A percentile compares a stretch with the other conserved stretches of the same genome.
Conservation (phyloP, 257 asterid species). For the Rhazya stricta region DNA sequence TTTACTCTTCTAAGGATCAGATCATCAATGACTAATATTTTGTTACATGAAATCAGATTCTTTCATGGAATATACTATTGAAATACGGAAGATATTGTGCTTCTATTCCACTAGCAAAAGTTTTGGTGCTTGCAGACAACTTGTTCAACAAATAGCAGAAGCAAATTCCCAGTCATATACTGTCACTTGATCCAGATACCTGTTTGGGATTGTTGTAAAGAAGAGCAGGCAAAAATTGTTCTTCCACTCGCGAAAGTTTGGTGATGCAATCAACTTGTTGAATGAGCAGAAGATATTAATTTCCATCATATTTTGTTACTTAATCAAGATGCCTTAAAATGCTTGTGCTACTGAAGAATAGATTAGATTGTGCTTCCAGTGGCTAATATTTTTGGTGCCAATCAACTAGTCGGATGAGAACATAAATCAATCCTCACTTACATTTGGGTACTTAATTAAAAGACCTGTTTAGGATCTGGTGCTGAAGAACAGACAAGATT, state of each 20-base stretch:
- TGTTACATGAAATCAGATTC: neutral
- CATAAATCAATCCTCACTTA: neutral
- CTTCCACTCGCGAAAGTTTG: conserved; percentile 17
- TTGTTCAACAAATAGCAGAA: conserved; percentile 6
- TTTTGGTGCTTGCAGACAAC: conserved; percentile 12
- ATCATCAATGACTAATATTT: neutral
- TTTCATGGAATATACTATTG: neutral
- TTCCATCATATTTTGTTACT: neutral
- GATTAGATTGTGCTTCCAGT: conserved; percentile 8
- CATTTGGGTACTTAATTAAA: conserved; percentile 3
- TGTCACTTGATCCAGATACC: neutral
- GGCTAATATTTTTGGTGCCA: neutral
- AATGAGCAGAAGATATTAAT: neutral
- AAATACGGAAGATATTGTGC: neutral
- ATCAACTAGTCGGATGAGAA: neutral
- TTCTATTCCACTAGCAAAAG: conserved; percentile 13
- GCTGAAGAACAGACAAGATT: neutral
- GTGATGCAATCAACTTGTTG: conserved; percentile 3
- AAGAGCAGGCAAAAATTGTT: conserved; percentile 10
- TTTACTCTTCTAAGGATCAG: neutral
- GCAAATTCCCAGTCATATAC: neutral
- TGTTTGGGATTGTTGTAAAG: neutral
- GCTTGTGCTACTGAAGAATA: neutral
- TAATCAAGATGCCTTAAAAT: neutral
- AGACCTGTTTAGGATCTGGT: neutral